Evolutionary conservation across 2,329 filamentous ascomycete genomes (phyloP).

Genomic region (Fusarium algeriense): DNA sequence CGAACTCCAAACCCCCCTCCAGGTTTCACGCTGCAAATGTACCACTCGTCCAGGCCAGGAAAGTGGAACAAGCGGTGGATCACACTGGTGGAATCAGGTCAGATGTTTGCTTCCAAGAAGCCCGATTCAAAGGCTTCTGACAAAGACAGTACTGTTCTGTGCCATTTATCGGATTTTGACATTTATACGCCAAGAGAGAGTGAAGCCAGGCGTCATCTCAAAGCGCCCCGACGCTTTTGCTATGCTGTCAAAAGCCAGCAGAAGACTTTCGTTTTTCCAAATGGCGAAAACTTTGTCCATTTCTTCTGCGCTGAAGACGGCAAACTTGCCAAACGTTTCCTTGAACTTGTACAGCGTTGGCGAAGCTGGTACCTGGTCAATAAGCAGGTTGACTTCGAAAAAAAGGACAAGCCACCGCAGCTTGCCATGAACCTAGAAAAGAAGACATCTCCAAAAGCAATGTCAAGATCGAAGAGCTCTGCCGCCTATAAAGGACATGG

Average conservation of each 20-base stretch:
- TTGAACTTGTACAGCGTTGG: constrained; percentile 80
- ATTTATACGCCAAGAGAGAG: constrained; percentile 82
- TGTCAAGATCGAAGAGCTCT: constrained; percentile 56
- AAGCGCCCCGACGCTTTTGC: constrained; percentile 86
- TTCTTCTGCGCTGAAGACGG: constrained; percentile 88
- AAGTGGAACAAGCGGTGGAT: constrained; percentile 92
- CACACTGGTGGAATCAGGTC: constrained; percentile 79
- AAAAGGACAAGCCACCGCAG: constrained; percentile 40
- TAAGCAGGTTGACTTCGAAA: constrained; percentile 67
- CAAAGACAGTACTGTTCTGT: constrained; percentile 78
- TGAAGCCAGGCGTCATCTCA: constrained; percentile 77
- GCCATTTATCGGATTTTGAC: constrained; percentile 92
- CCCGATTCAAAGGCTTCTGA: constrained; percentile 67
- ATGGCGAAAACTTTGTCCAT: constrained; percentile 88
- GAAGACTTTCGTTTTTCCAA: constrained; percentile 85
- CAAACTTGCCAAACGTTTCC: constrained; percentile 74
- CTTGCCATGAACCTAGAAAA: constrained; percentile 8
- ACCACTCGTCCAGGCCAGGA: constrained; percentile 83
- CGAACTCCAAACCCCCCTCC: constrained; percentile 68
- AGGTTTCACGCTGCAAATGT: constrained; percentile 77
- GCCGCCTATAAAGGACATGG: constrained; percentile 47
- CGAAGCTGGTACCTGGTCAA: constrained; percentile 92
- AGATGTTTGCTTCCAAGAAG: constrained; percentile 79
- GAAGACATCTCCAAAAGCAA: constrained; percentile 23
- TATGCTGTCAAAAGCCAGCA: constrained; percentile 94